Percentiles rank a stretch among this genome's conserved stretches.
These are phyloP conservation scores for Aspergillus hancockii DNA, from an alignment of 495 filamentous ascomycete species.

Conservation along the genomic window DNA sequence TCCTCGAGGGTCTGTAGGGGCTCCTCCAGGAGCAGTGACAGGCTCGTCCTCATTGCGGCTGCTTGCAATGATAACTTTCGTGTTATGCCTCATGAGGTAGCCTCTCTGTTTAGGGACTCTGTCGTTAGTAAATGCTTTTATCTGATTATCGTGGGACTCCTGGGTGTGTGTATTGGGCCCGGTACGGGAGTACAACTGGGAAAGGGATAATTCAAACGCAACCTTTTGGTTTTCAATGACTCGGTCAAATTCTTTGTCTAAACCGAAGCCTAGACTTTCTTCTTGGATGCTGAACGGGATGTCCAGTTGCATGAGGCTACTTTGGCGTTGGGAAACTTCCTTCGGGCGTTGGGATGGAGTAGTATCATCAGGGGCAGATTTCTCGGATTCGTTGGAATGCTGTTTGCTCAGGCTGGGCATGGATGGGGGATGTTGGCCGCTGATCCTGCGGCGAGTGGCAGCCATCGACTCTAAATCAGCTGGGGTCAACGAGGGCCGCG, in stretches of 20 bases:
- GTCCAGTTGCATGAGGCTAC: conserved; percentile 65
- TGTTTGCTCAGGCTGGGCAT: conserved; percentile 51
- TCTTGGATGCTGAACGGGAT: conserved; percentile 58
- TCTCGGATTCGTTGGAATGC: conserved; percentile 32
- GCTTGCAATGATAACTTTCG: conserved; percentile 88
- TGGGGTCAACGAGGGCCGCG: conserved; percentile 81
- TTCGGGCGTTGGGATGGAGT: conserved; percentile 23
- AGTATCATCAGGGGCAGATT: conserved; percentile 32
- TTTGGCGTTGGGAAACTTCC: conserved; percentile 43
- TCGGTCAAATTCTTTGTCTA: conserved; percentile 91
- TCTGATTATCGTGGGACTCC: conserved; percentile 10
- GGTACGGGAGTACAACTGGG: conserved; percentile 25
- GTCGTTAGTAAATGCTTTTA: conserved; percentile 55
- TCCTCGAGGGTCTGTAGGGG: conserved; percentile 52
- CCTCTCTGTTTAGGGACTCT: conserved; percentile 74
- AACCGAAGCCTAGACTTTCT: conserved; percentile 70
- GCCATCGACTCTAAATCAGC: conserved; percentile 86
- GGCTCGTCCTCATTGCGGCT: conserved; percentile 59
- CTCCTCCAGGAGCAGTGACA: conserved; percentile 44
- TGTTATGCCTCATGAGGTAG: conserved; percentile 98
- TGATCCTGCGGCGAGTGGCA: conserved; percentile 80
- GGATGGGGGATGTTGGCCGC: conserved; percentile 64
- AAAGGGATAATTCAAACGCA: conserved; percentile 58
- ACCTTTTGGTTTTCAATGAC: conserved; percentile 99
- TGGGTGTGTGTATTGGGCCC: conserved; percentile 15